Evolutionary conservation across 1,284 basidiomycete species (phyloP).

Genomic region (Boletus sp.): DNA sequence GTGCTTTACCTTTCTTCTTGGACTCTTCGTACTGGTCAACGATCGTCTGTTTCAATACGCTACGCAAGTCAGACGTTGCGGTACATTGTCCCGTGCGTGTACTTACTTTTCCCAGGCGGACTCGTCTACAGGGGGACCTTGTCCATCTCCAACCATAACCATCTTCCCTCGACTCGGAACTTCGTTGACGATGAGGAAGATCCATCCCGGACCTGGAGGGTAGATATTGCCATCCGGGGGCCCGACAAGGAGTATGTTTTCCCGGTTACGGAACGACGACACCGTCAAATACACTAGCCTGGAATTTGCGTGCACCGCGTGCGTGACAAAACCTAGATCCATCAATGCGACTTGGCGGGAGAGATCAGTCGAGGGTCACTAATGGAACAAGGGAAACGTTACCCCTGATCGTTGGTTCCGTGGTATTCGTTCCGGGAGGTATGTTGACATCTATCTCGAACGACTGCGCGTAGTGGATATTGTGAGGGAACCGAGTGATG

Average conservation of each 20-base stretch:
- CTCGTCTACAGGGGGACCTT: constrained; percentile 59
- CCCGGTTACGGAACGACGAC: constrained; percentile 40
- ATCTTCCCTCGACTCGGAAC: constrained; percentile 69
- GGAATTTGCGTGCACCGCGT: constrained; percentile 77
- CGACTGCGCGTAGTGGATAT: constrained; percentile 51
- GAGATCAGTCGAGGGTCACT: constrained; percentile 10
- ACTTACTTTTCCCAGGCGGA: constrained; percentile 60
- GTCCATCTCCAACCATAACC: constrained; percentile 73
- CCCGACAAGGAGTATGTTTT: constrained; percentile 51
- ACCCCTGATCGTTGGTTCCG: constrained; percentile 42
- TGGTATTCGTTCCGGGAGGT: constrained; percentile 30
- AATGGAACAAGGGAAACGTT: background rate
- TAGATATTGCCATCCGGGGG: constrained; percentile 70
- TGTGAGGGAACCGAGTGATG: constrained; percentile 44
- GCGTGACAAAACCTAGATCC: constrained; percentile 80
- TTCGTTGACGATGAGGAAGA: constrained; percentile 71
- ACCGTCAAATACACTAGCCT: constrained; percentile 70
- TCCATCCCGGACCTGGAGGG: constrained; percentile 81
- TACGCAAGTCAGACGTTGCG: constrained; percentile 24
- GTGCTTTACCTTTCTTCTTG: constrained; percentile 37
- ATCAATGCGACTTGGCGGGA: constrained; percentile 64
- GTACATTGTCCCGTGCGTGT: constrained; percentile 23
- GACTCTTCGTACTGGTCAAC: constrained; percentile 57
- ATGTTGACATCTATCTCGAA: constrained; percentile 47
- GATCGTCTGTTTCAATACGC: constrained; percentile 48